These are phyloP conservation scores for Coprinopsis sp. DNA, from an alignment of 768 basidiomycete species.

Conservation along the genomic window DNA sequence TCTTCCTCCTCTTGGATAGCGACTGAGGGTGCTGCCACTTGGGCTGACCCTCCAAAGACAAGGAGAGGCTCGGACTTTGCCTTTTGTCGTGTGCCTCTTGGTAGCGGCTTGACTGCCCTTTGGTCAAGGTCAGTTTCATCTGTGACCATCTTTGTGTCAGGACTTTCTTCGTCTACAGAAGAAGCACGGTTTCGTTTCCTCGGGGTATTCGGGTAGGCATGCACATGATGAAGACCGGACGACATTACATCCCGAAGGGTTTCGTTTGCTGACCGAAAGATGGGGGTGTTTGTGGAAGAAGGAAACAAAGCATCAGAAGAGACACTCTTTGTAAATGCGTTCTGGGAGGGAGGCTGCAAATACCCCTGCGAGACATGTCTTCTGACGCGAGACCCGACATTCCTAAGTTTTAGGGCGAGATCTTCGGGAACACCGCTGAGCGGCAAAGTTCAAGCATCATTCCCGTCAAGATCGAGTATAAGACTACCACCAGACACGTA, in stretches of 20 bases:
- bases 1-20: slow-evolving; percentile 33
- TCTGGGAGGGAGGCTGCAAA: slow-evolving; percentile 26
- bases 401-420: slow-evolving; percentile 49
- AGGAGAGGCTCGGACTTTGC: slow-evolving; percentile 8
- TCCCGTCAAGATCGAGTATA: background rate
- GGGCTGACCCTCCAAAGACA: background rate
- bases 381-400: slow-evolving; percentile 52
- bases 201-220: background rate
- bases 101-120: slow-evolving; percentile 39
- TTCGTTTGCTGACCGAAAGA: slow-evolving; percentile 56
- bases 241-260: slow-evolving; percentile 45
- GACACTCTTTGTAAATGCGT: slow-evolving; percentile 36
- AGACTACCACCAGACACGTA: background rate
- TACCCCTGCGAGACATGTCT: slow-evolving; percentile 67
- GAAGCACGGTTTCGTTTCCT: slow-evolving; percentile 35
- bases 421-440: slow-evolving; percentile 40
- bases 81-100: slow-evolving; percentile 24
- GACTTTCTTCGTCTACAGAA: slow-evolving; percentile 6
- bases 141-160: background rate
- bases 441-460: background rate
- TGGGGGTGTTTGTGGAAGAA: slow-evolving; percentile 51
- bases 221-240: background rate
- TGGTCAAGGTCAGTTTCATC: background rate
- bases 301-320: slow-evolving; percentile 43
- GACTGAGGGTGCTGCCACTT: slow-evolving; percentile 2